Evolutionary conservation across 139 green algal genomes (phyloP), one percentile per base, ranked within the genome.

Genomic region (Pleodorina starrii): DNA sequence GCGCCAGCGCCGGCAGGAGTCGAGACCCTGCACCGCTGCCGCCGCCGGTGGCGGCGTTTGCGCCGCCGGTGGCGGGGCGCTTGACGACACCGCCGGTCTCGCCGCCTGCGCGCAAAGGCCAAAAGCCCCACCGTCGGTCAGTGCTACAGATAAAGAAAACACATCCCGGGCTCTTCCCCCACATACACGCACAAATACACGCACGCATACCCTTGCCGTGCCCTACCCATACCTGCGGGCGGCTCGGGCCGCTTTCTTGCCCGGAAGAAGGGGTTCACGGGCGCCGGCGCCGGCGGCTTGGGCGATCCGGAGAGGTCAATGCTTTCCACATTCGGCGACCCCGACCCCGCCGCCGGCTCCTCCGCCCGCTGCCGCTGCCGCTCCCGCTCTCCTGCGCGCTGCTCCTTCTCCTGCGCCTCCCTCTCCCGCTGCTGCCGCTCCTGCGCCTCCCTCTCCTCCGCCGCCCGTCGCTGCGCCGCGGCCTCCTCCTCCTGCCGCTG

Each of bases 191-290:
- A n/a, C n/a, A n/a, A n/a, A n/a, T n/a, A n/a, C n/a, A n/a, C n/a
- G n/a, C n/a, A n/a, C n/a, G n/a, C n/a, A n/a, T n/a, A n/a, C n/a
- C n/a, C n/a, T n/a, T n/a, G n/a, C n/a, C n/a, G n/a, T n/a, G n/a
- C n/a, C n/a, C n/a, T n/a, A 32, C 10, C 71, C 38, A 36, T 36
- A 84, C 46, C 76, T 36, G 78, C 78, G 12, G 82, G 63, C 32
- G 82, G 44, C 11, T 80, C 81, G 1, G 32, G 40, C 2, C 60
- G 44, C 25, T 90, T 90, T 5, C 86, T 43, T 4, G 44, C 46
- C 16, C n/a, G 29, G 46, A 90, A 90, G 63, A 90, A 90, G 0
- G 66, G 77, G 63, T 83, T 87, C 1, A 73, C 35, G 0, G 77
- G 27, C 38, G 38, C 44, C 38, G 87, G 7, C 38, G 78, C 50